Conservation (phyloP, 176 grass and related monocot species). For the Oryza longistaminata region DNA sequence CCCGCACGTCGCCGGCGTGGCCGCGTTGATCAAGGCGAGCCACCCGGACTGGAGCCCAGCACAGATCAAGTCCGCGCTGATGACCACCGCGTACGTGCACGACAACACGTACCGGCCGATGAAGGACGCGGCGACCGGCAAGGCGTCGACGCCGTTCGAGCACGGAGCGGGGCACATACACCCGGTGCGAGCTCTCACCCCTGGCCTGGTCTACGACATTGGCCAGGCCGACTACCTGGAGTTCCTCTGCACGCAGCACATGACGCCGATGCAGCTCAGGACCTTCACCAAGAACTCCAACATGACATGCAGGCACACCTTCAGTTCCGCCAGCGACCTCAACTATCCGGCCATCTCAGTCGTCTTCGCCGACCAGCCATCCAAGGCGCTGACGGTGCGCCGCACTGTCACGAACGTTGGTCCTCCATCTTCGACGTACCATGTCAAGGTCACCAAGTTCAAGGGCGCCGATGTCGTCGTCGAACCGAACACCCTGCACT, state of each 20-base stretch:
- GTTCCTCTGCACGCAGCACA: constrained; percentile 88
- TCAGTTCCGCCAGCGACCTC: constrained; percentile 70
- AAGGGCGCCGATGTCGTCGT: constrained; percentile 65
- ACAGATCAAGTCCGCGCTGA: constrained; percentile 86
- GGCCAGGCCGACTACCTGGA: constrained; percentile 67
- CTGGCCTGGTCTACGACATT: constrained; percentile 87
- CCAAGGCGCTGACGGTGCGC: constrained; percentile 50
- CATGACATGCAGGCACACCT: constrained; percentile 68
- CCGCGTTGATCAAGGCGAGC: constrained; percentile 84
- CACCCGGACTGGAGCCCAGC: constrained; percentile 94
- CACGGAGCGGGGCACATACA: constrained; percentile 94
- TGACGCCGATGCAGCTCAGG: constrained; percentile 74
- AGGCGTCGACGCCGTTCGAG: constrained; percentile 71
- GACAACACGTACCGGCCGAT: constrained; percentile 77
- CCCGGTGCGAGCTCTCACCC: constrained; percentile 67
- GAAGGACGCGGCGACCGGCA: constrained; percentile 74
- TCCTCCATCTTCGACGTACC: constrained; percentile 64
- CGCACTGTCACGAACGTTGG: constrained; percentile 90
- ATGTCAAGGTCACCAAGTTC: constrained; percentile 56
- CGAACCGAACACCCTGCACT: constrained; percentile 64
- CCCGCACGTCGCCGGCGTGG: constrained; percentile 94
- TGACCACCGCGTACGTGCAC: constrained; percentile 96
- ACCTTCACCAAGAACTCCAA: constrained; percentile 75
- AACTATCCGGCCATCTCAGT: constrained; percentile 93
- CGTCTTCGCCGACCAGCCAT: constrained; percentile 54